A percentile compares a stretch with the other conserved stretches of the same genome.
phyloP scores from a whole-genome alignment of 1,139 yeast genomes.

The Nakaseomyces delphensis region DNA sequence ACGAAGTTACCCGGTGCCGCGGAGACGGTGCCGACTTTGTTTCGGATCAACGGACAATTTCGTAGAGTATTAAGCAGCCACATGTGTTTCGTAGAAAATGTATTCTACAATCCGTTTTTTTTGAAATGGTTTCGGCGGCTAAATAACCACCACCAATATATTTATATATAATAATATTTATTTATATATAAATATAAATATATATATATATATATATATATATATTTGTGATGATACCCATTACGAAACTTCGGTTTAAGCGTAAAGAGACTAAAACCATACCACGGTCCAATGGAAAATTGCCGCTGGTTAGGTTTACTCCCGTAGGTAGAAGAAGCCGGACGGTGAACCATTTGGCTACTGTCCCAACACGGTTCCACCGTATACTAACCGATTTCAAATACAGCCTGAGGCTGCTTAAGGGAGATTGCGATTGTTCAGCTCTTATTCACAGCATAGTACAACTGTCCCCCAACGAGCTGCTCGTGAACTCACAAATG shows the following conservation, averaged over 20 bases:
- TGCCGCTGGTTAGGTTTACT: neutral
- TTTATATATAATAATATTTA: too few species aligned
- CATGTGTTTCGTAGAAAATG: too few species aligned
- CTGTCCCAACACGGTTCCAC: neutral
- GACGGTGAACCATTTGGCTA: neutral
- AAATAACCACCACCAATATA: too few species aligned
- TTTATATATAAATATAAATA: too few species aligned
- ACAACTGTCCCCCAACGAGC: slow-evolving; percentile 1
- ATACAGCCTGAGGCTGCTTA: neutral
- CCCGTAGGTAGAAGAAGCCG: neutral
- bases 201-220: too few species aligned
- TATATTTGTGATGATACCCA: too few species aligned
- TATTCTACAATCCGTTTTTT: too few species aligned
- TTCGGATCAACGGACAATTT: too few species aligned
- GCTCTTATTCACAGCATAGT: neutral
- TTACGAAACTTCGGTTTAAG: neutral
- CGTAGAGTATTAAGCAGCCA: too few species aligned
- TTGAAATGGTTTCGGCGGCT: too few species aligned
- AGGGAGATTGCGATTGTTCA: neutral
- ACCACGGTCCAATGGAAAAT: neutral
- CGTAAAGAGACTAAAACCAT: neutral
- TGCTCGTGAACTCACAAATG: neutral
- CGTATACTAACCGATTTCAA: neutral
- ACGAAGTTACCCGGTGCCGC: too few species aligned
- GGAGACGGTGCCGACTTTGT: too few species aligned